Conservation (phyloP, 805 yeast genomes). For the Candida manassasensis region DNA sequence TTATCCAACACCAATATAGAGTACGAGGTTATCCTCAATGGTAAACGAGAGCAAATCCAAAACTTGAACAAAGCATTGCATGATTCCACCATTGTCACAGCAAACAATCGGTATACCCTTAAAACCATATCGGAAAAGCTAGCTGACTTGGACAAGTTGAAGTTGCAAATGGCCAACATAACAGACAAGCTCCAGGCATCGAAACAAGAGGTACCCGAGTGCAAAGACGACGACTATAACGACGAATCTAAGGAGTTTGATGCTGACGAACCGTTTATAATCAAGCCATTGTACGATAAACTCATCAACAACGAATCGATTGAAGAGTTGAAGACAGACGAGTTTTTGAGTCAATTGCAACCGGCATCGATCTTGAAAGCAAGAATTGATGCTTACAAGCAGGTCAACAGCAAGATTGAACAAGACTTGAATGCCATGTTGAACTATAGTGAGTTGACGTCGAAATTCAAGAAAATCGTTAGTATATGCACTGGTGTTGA, state of each 20-base stretch:
- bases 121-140: slow-evolving; percentile 35
- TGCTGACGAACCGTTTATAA: slow-evolving; percentile 89
- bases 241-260: slow-evolving; percentile 67
- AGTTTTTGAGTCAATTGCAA: slow-evolving; percentile 36
- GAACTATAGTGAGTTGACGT: slow-evolving; percentile 37
- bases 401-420: slow-evolving; percentile 57
- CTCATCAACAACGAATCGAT: slow-evolving; percentile 29
- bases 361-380: slow-evolving; percentile 56
- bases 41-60: slow-evolving; percentile 32
- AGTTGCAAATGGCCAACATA: slow-evolving; percentile 39
- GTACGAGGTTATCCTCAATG: slow-evolving; percentile 32
- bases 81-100: slow-evolving; percentile 38
- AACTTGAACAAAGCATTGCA: slow-evolving; percentile 32
- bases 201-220: slow-evolving; percentile 27
- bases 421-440: slow-evolving; percentile 48
- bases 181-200: slow-evolving; percentile 30
- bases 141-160: slow-evolving; percentile 46
- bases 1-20: slow-evolving; percentile 33
- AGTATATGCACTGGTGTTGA: slow-evolving; percentile 87
- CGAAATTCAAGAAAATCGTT: slow-evolving; percentile 82
- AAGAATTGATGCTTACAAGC: slow-evolving; percentile 72
- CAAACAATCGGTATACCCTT: slow-evolving; percentile 35
- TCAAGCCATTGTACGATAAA: slow-evolving; percentile 54
- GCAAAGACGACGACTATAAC: slow-evolving; percentile 49
- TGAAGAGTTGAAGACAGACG: slow-evolving; percentile 20